Evolutionary conservation across 345 rosid species (phyloP), one percentile per base, ranked within the genome.

Genomic region (Stellera chamaejasme): DNA sequence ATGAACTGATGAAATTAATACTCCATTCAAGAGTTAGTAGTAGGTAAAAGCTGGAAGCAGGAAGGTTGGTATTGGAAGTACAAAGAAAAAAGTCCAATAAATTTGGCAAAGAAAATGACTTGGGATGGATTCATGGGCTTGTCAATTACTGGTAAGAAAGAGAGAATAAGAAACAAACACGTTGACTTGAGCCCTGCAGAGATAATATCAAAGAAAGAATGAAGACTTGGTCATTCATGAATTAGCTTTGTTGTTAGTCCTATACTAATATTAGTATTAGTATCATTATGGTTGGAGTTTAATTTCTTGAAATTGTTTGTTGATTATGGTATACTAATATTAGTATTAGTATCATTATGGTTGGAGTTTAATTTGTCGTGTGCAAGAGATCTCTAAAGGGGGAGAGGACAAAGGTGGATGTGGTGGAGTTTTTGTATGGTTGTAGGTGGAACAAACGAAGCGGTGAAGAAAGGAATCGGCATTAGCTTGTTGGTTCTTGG

Each of bases 361-460:
- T 36, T n/a, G 14, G 45, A 13, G 26, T 50, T 13, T 51, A 7
- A 42, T 48, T 43, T 32, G 27, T 10, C 32, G 39, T n/a, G n/a
- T n/a, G n/a, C n/a, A 26, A 5, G 44, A 27, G 52, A 26, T 57
- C 48, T 44, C 43, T 70, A 75, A 70, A 67, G 70, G 70, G 64
- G 60, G 23, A 19, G 23, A 19, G 23, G 23, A 19, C 23, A 19
- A 1, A 19, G 23, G 23, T 19, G 23, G 1, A 19, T 19, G 23
- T 0, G 23, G 23, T 19, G 23, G 23, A 19, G 23, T 5, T 32
- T 32, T 32, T 32, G 39, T 32, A 32, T 32, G 39, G 7, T 32
- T 32, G 9, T 32, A 8, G 7, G 39, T 8, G 39, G 39, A 32
- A 32, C 9, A 32, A 32, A 1, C 39, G 39, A 32, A 32, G 39